A percentile compares a stretch with the other conserved stretches of the same genome.
phyloP scores from a whole-genome alignment of 768 basidiomycete species.

The Kwoniella sp. region DNA sequence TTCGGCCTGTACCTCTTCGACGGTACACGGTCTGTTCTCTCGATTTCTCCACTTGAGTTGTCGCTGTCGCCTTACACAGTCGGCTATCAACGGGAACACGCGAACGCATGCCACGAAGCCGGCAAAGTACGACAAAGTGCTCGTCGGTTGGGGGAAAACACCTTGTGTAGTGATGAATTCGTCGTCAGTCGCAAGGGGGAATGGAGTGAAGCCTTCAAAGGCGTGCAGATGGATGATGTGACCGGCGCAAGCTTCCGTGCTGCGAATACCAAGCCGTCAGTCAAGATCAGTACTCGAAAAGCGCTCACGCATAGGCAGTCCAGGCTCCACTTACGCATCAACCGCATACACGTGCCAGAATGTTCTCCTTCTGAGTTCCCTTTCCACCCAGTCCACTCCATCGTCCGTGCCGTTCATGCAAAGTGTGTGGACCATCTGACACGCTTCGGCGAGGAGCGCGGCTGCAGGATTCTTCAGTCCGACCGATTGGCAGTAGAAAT shows the following conservation, averaged over 20 bases:
- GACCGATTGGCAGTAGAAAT: constrained; percentile 28
- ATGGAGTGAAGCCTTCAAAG: constrained; percentile 22
- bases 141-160: constrained; percentile 17
- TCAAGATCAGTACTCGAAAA: background rate
- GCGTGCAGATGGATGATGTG: constrained; percentile 27
- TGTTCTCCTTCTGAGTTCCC: constrained; percentile 21
- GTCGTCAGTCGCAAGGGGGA: constrained; percentile 27
- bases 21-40: background rate
- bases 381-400: constrained; percentile 15
- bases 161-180: constrained; percentile 31
- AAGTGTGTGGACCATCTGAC: constrained; percentile 24
- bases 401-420: constrained; percentile 20
- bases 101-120: constrained; percentile 27
- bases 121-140: constrained; percentile 12
- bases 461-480: constrained; percentile 21
- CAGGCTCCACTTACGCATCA: constrained; percentile 18
- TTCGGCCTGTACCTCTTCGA: constrained; percentile 18
- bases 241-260: constrained; percentile 30
- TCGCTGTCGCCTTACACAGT: constrained; percentile 20
- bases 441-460: constrained; percentile 27
- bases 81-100: constrained; percentile 24
- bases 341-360: constrained; percentile 35
- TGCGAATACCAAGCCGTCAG: background rate
- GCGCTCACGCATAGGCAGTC: background rate
- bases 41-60: constrained; percentile 2